Base-by-base conservation (phyloP, 2,329 filamentous ascomycete genomes). In the Colletotrichum cereale region DNA sequence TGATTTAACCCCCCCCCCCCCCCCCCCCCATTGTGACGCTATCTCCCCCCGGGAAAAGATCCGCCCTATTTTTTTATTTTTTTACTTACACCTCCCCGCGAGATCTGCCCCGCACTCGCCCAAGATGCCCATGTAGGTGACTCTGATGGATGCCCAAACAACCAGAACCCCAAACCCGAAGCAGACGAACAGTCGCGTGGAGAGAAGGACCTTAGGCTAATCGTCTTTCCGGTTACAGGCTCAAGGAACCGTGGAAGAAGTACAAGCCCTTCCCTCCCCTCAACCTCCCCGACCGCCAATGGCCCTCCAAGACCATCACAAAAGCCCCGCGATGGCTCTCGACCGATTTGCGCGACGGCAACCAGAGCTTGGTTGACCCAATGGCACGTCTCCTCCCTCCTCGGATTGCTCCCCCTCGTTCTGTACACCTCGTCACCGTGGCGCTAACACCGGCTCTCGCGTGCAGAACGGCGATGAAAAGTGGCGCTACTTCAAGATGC, bases 401-500 rank as follows among this genome's bases (percentile, higher is more conserved):
- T 61, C 47, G 31, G 26, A 69, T 16, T 18, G 50, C 2, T 40
- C 48, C 57, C 4, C 14, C 14, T 38, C 63, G 75, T 47, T 21
- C 44, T 47, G 8, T 57, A 56, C 8, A 10, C 11, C 16, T 42
- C 44, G 64, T 29, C 47, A 52, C 65, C 24, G 61, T 10, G 61
- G 18, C 34, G 36, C 61, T 65, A 29, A 68, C 61, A 48, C 26
- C 16, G 24, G 18, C n/a, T 44, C 26, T 38, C 24, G 47, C 40
- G 18, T 34, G 67, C 77, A 96, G 94, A 96, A 94, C 79, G 94
- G 94, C 76, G 94, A 97, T 60, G 95, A 98, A 86, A 98, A 98
- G 85, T 96, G 93, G 90, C 87, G 88, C 73, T 98, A 95, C 87
- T 98, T 98, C 87, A 91, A 95, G 83, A 97, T 97, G 94, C 90